A percentile compares a stretch with the other conserved stretches of the same genome.
Conservation (phyloP, 202 grass and related monocot genomes). For the Schoenoplectus tabernaemontani region DNA sequence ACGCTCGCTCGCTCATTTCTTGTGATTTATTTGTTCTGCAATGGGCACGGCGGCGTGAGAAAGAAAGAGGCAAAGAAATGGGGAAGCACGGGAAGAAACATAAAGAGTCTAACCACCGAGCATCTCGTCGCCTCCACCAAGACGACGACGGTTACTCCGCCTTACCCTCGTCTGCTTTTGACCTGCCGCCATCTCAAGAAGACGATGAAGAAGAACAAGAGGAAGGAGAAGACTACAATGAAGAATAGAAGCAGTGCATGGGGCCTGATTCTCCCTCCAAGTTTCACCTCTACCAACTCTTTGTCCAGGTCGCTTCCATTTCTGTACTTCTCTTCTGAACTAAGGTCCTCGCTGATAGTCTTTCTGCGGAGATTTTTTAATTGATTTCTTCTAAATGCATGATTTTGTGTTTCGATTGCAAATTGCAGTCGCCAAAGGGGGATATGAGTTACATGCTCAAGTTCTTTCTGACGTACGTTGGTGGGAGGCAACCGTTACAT, state of each 20-base stretch:
- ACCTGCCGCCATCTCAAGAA: constrained; percentile 1
- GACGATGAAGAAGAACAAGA: constrained; percentile 23
- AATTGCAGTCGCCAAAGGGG: constrained; percentile 61
- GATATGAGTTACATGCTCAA: constrained; percentile 86
- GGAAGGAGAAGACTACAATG: background rate
- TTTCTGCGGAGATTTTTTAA: constrained; percentile 17
- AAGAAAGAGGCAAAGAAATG: constrained; percentile 27
- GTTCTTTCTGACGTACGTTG: constrained; percentile 87
- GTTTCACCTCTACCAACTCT: constrained; percentile 77
- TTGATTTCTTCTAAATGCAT: background rate
- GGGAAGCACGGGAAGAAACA: constrained; percentile 85
- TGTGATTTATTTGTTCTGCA: background rate
- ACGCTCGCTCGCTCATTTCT: no score
- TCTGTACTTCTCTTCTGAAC: constrained; percentile 9
- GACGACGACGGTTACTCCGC: constrained; percentile 25
- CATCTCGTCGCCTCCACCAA: constrained; percentile 19
- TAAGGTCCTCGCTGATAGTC: constrained; percentile 18
- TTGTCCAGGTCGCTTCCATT: constrained; percentile 51
- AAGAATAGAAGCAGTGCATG: background rate
- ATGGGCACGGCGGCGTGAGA: constrained; percentile 1
- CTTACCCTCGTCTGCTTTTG: constrained; percentile 19
- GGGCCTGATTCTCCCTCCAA: constrained; percentile 50
- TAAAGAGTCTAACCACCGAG: constrained; percentile 38
- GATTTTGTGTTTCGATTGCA: background rate
- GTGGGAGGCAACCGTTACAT: constrained; percentile 57